Base-by-base conservation (phyloP, 208 protist genomes). In the Wallacemonas sp. region DNA sequence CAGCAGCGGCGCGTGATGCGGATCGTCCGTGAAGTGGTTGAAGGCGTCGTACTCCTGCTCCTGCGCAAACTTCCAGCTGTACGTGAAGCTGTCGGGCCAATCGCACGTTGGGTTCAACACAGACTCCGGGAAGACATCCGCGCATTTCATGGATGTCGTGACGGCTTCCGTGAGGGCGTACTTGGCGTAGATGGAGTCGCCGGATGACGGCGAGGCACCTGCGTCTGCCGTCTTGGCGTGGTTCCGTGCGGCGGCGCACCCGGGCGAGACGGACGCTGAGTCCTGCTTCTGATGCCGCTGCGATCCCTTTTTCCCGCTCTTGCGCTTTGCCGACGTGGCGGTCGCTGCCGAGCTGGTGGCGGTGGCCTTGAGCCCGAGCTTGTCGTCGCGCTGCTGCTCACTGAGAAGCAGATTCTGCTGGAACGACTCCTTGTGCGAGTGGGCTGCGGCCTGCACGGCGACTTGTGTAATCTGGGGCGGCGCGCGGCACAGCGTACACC, bases 1-100 rank as follows among this genome's bases (percentile, higher is more conserved):
- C 29, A 96, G 70, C 24, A 93, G 72, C n/a, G 87, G 85, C 2
- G 90, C 90, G 67, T 96, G 87, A 39, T 77, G 84, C 17, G 90
- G 90, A 61, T 96, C 90, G 2, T 88, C 48, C 19, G 39, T 74
- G 76, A 89, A 90, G 73, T 87, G 76, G 2, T 64, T n/a, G 49
- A 72, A 79, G 14, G 65, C 58, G 46, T 58, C 47, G 52, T 93
- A 81, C 24, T 66, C 55, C 69, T 92, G 87, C 30, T 33, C 44
- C 64, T 76, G 72, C 29, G 90, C 81, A 39, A 73, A 65, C 21
- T 23, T 68, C 84, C 83, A 91, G 61, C 72, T 72, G 68, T 76
- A 74, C 55, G 71, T 69, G 68, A 95, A 92, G 61, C 74, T 84
- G 34, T 78, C 74, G 2, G 88, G 88, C 85, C 85, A 94, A 61